Evolutionary conservation across 2,329 filamentous ascomycete species (phyloP).

Genomic region (Cercospora sp.): DNA sequence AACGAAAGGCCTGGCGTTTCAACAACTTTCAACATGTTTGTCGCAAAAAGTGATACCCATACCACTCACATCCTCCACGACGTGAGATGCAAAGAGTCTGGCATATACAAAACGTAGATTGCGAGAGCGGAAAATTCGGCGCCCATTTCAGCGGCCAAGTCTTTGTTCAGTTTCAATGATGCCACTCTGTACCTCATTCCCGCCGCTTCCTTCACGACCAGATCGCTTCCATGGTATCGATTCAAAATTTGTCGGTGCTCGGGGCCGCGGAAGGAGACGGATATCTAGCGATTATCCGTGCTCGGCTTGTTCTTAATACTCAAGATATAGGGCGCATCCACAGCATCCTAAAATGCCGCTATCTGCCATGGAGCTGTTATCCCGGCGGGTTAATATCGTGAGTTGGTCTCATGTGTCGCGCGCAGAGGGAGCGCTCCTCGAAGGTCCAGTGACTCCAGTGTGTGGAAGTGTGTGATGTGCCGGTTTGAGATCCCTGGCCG

Average conservation of each 20-base stretch:
- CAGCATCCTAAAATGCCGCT: background rate
- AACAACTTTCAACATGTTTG: conserved; percentile 37
- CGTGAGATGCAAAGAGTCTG: conserved; percentile 25
- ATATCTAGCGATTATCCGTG: background rate
- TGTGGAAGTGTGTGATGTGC: background rate
- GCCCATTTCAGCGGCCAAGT: background rate
- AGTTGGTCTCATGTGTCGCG: background rate
- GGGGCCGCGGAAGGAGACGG: background rate
- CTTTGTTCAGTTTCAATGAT: background rate
- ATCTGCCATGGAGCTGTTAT: background rate
- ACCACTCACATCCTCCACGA: conserved; percentile 35
- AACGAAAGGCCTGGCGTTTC: conserved; percentile 31
- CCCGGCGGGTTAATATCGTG: background rate
- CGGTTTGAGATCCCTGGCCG: conserved; percentile 14
- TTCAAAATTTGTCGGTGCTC: background rate
- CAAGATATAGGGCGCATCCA: background rate
- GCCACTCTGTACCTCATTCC: background rate
- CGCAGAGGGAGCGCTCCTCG: background rate
- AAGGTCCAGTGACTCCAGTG: background rate
- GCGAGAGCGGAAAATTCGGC: background rate
- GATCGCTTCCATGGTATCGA: background rate
- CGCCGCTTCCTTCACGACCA: background rate
- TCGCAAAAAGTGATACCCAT: conserved; percentile 33
- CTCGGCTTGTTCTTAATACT: background rate
- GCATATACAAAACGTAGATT: conserved; percentile 2